A percentile compares a stretch with the other conserved stretches of the same genome.
Evolutionary conservation across 129 eudicot species (phyloP).

Genomic region (Apium graveolens): DNA sequence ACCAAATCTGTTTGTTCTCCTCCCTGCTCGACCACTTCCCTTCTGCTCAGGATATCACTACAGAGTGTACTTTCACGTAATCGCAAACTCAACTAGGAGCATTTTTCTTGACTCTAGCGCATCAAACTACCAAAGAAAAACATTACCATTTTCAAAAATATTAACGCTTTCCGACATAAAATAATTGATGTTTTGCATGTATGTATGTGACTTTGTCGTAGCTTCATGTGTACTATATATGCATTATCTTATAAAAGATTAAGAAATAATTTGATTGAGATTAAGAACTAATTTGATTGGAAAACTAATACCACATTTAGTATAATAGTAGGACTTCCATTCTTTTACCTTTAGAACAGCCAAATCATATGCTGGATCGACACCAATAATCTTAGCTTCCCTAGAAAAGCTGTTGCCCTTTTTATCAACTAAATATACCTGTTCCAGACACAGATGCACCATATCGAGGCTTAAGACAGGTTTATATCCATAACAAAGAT

Average conservation of each 20-base stretch:
- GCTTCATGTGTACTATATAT: not conserved
- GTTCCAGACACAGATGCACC: constrained; percentile 7
- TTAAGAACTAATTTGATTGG: not conserved
- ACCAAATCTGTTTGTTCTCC: not conserved
- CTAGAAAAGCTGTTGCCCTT: constrained; percentile 50
- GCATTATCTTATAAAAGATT: not conserved
- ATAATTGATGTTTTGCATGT: not conserved
- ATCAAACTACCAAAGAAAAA: not conserved
- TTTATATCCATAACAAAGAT: not conserved
- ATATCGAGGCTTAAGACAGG: not conserved
- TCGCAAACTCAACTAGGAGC: not conserved
- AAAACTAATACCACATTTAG: not conserved
- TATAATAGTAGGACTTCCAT: not conserved
- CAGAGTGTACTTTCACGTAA: not conserved
- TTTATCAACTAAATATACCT: constrained; percentile 62
- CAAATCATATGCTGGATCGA: constrained; percentile 76
- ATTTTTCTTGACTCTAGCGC: not conserved
- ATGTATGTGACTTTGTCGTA: not conserved
- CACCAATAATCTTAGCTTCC: constrained; percentile 67
- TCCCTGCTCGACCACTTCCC: not conserved
- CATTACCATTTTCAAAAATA: not conserved
- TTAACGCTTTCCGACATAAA: not conserved
- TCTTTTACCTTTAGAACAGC: constrained; percentile 84
- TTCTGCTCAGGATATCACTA: not conserved
- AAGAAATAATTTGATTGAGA: not conserved